Evolutionary conservation across 1,139 yeast genomes (phyloP), one percentile per base, ranked within the genome.

Genomic region (Pichia sp.): DNA sequence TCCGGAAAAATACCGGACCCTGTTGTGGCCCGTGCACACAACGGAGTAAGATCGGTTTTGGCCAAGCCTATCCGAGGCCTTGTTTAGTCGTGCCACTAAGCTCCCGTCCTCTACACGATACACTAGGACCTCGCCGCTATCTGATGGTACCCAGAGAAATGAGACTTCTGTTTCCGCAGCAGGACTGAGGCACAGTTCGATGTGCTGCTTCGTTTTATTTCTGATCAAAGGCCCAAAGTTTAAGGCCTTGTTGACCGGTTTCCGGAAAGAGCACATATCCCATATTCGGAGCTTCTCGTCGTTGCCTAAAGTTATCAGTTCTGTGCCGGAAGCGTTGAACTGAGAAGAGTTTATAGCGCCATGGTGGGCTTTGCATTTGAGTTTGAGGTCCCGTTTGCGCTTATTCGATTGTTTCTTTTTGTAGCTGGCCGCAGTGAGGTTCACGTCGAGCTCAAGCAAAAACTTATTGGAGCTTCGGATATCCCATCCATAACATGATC

Each of bases 181-280:
- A 2, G 81, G 77, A 52, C 76, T 79, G 3, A 80, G 62, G 32
- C 76, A 66, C 54, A 80, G 64, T 4, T 81, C 79, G 0, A 79
- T 69, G 11, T 75, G 71, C 58, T 79, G 84, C 15, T 77, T 74
- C 49, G 79, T 73, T 60, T 84, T 81, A 66, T 88, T 87, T 56
- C 92, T 75, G 2, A 90, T 81, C 54, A 85, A 72, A 0, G 95
- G 95, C 0, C 96, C 96, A 67, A 85, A 89, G 62, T 87, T 88
- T 38, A 86, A 75, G 44, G 85, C 74, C 61, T 82, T 81, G 64
- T 88, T 87, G 34, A 78, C 69, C 1, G 81, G 82, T 62, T 77
- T 71, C 61, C 76, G 43, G 57, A 76, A 63, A 52, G 80, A 57
- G 41, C 73, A 59, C 72, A 86, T 71, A 60, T 85, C 85, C 96